phyloP scores from a whole-genome alignment of 371 early-diverging fungal species.

The Neoconidiobolus thromboides region DNA sequence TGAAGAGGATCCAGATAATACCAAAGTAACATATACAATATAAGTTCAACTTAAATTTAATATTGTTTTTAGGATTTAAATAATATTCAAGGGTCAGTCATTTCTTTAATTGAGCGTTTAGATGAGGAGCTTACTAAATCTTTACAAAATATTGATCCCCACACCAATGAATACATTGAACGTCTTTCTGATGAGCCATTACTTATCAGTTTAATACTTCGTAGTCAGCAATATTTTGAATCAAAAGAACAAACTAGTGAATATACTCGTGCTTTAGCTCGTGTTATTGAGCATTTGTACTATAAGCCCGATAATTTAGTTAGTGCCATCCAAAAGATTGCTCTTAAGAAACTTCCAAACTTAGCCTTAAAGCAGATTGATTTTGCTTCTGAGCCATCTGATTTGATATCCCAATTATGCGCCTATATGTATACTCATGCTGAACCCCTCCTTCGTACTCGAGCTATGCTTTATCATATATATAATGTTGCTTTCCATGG shows the following conservation, averaged over 20 bases:
- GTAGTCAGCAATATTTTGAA: constrained; percentile 65
- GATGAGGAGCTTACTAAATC: constrained; percentile 93
- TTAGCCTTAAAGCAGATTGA: constrained; percentile 12
- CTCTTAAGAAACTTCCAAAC: constrained; percentile 14
- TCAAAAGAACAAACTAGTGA: constrained; percentile 30
- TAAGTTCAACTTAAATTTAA: background rate
- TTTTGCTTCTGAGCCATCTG: constrained; percentile 26
- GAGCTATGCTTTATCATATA: constrained; percentile 93
- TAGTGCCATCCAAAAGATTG: constrained; percentile 19
- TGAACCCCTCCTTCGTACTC: constrained; percentile 68
- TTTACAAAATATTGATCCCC: constrained; percentile 88
- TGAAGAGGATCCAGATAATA: constrained; percentile 25
- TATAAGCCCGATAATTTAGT: constrained; percentile 40
- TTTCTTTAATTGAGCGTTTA: constrained; percentile 77
- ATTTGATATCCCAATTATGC: constrained; percentile 61
- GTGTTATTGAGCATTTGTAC: constrained; percentile 88
- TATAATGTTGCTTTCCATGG: constrained; percentile 91
- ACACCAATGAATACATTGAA: constrained; percentile 87
- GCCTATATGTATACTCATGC: constrained; percentile 70
- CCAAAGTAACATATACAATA: constrained; percentile 10
- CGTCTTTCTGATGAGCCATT: constrained; percentile 77
- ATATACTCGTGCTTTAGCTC: constrained; percentile 53
- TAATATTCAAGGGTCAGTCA: constrained; percentile 64
- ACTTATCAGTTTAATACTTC: constrained; percentile 73
- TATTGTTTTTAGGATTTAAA: constrained; percentile 18